Percentiles rank a stretch among this genome's conserved stretches.
These are phyloP conservation scores for Thermochaetoides dissita DNA, from an alignment of 2,329 filamentous ascomycete genomes.

Conservation along the genomic window DNA sequence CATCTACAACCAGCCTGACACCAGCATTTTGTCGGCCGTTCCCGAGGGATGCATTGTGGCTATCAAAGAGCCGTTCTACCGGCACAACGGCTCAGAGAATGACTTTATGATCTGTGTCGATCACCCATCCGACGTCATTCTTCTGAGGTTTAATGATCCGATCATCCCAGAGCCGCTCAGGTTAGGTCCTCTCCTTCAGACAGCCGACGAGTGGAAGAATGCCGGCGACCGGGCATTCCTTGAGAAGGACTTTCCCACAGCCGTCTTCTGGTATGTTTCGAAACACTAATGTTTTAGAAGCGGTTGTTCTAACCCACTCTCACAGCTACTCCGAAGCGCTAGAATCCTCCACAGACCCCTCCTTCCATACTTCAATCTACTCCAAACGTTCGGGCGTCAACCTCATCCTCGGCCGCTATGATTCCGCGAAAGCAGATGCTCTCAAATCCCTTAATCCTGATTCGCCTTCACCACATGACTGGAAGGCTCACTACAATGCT, in stretches of 20 bases:
- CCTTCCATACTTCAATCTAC: slow-evolving; percentile 14
- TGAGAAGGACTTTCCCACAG: slow-evolving; percentile 20
- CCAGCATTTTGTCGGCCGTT: slow-evolving; percentile 21
- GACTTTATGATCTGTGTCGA: slow-evolving; percentile 24
- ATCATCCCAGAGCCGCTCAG: slow-evolving; percentile 19
- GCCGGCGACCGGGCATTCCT: slow-evolving; percentile 19
- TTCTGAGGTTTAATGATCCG: slow-evolving; percentile 19
- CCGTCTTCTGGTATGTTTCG: slow-evolving; percentile 18
- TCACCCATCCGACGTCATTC: slow-evolving; percentile 22
- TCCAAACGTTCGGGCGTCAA: slow-evolving; percentile 21
- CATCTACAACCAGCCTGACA: slow-evolving; percentile 24
- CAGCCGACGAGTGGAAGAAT: slow-evolving; percentile 13
- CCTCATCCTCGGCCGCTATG: slow-evolving; percentile 21
- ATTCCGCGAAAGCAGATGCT: slow-evolving; percentile 21
- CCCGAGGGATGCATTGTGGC: slow-evolving; percentile 21
- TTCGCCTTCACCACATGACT: slow-evolving; percentile 14
- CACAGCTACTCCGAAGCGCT: slow-evolving; percentile 23
- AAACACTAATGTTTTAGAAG: neutral
- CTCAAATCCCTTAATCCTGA: slow-evolving; percentile 16
- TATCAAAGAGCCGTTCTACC: slow-evolving; percentile 25
- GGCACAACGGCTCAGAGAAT: slow-evolving; percentile 16
- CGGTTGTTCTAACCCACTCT: neutral
- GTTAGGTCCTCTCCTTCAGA: slow-evolving; percentile 12
- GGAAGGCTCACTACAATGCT: slow-evolving; percentile 22
- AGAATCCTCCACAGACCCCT: slow-evolving; percentile 13